Evolutionary conservation across 2,329 filamentous ascomycete species (phyloP).

Genomic region (Ceratocystiopsis brevicomis): DNA sequence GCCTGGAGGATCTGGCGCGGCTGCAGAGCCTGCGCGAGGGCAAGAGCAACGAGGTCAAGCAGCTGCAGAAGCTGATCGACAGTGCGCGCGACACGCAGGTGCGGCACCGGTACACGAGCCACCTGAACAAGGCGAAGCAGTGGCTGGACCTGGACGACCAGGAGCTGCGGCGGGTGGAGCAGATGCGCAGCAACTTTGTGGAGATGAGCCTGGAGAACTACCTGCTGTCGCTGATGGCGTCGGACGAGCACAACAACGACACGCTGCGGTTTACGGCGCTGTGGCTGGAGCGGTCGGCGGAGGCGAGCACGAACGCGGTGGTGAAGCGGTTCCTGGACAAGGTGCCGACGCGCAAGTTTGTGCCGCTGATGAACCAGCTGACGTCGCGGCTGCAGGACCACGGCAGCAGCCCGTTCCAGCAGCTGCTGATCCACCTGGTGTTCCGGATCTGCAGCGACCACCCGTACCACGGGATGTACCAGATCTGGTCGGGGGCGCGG

Average conservation of each 20-base stretch:
- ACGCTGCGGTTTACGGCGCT: constrained; percentile 81
- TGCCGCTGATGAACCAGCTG: constrained; percentile 82
- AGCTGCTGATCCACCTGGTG: constrained; percentile 52
- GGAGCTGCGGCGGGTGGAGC: constrained; percentile 62
- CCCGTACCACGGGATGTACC: constrained; percentile 93
- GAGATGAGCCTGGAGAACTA: constrained; percentile 85
- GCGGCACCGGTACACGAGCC: constrained; percentile 36
- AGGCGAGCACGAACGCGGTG: constrained; percentile 55
- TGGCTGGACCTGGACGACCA: constrained; percentile 84
- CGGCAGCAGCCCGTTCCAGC: constrained; percentile 48
- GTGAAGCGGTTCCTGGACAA: constrained; percentile 49
- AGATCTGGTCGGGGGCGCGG: constrained; percentile 71
- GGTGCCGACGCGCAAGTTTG: constrained; percentile 85
- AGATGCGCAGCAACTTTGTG: constrained; percentile 66
- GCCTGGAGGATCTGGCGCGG: constrained; percentile 65
- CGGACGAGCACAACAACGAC: constrained; percentile 76
- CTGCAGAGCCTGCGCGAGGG: constrained; percentile 61
- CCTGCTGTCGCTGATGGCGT: constrained; percentile 63
- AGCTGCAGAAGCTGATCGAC: constrained; percentile 44
- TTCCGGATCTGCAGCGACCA: constrained; percentile 78
- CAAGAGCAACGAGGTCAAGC: constrained; percentile 62
- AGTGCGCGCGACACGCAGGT: constrained; percentile 31
- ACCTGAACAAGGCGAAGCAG: constrained; percentile 54
- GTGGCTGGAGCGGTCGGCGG: constrained; percentile 78
- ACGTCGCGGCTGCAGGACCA: constrained; percentile 74